phyloP scores from a whole-genome alignment of 2,329 filamentous ascomycete species.

The Plectosphaerella cucumerina region DNA sequence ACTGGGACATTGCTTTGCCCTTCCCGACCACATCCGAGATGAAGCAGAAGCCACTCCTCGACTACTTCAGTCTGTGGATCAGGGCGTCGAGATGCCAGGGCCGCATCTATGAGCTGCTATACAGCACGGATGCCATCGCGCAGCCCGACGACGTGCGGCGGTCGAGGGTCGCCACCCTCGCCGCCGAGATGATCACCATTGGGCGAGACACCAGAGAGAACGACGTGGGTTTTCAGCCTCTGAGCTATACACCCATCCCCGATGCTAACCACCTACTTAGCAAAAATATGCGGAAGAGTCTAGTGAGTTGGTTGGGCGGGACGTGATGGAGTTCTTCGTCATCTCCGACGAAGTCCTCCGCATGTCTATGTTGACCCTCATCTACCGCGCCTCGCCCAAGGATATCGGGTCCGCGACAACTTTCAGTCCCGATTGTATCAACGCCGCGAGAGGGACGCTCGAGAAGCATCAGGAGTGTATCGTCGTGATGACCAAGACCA shows the following conservation, averaged over 20 bases:
- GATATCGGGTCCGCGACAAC: constrained; percentile 22
- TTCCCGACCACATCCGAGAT: constrained; percentile 27
- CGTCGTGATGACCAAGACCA: constrained; percentile 27
- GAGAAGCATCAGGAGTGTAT: constrained; percentile 35
- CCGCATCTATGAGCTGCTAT: constrained; percentile 51
- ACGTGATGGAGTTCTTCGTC: constrained; percentile 28
- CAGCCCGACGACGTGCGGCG: constrained; percentile 26
- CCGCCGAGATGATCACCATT: constrained; percentile 25
- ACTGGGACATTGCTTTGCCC: constrained; percentile 50
- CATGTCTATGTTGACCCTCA: constrained; percentile 34
- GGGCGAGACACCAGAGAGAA: constrained; percentile 19
- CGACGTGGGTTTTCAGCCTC: constrained; percentile 7
- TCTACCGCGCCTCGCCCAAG: constrained; percentile 35
- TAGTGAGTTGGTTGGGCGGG: constrained; percentile 16
- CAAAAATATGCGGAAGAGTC: constrained; percentile 3
- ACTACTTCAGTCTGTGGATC: constrained; percentile 43
- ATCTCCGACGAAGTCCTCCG: constrained; percentile 37
- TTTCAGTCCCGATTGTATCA: constrained; percentile 37
- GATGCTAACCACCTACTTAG: constrained; percentile 17
- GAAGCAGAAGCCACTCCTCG: constrained; percentile 17
- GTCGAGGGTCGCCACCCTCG: constrained; percentile 25
- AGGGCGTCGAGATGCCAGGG: constrained; percentile 50
- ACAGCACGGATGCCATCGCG: constrained; percentile 36
- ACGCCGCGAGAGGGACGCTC: constrained; percentile 35
- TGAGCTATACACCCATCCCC: neutral